These are phyloP conservation scores for Pseudocercospora crystallina DNA, from an alignment of 2,329 filamentous ascomycete genomes.

Conservation along the genomic window DNA sequence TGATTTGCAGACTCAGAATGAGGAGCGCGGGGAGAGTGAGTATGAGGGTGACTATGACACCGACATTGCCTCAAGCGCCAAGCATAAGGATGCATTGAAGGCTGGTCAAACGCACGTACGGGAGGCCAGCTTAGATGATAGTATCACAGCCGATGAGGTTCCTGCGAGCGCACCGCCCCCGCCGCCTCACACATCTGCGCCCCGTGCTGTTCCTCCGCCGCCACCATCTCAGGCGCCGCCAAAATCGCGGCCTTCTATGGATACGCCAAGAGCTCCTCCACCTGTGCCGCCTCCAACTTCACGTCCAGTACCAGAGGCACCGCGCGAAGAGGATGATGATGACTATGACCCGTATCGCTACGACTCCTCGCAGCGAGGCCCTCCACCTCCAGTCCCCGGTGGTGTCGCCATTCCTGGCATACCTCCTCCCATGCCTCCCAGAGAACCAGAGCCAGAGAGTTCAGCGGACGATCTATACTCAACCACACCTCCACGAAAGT, in stretches of 20 bases:
- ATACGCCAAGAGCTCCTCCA: conserved; percentile 70
- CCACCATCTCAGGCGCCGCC: conserved; percentile 50
- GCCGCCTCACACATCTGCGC: conserved; percentile 38
- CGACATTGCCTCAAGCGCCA: conserved; percentile 90
- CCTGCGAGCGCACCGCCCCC: conserved; percentile 45
- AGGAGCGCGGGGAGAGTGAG: conserved; percentile 80
- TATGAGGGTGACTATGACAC: conserved; percentile 99
- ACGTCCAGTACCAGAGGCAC: conserved; percentile 60
- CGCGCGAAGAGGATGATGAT: conserved; percentile 43
- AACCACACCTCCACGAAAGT: conserved; percentile 40
- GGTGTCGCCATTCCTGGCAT: conserved; percentile 26
- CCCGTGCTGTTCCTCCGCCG: conserved; percentile 55
- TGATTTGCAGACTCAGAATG: conserved; percentile 48
- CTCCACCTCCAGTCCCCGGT: conserved; percentile 35
- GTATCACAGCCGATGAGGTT: conserved; percentile 55
- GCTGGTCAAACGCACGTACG: conserved; percentile 61
- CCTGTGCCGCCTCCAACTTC: conserved; percentile 56
- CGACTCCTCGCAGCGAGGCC: conserved; percentile 23
- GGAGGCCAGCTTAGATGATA: conserved; percentile 72
- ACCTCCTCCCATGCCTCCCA: conserved; percentile 36
- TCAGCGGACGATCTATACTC: conserved; percentile 50
- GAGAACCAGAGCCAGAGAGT: conserved; percentile 35
- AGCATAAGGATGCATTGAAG: conserved; percentile 90
- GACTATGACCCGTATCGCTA: conserved; percentile 70
- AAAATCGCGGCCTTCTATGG: conserved; percentile 61